Conservation (phyloP, 371 early-diverging fungal genomes). For the Mucor lusitanicus region DNA sequence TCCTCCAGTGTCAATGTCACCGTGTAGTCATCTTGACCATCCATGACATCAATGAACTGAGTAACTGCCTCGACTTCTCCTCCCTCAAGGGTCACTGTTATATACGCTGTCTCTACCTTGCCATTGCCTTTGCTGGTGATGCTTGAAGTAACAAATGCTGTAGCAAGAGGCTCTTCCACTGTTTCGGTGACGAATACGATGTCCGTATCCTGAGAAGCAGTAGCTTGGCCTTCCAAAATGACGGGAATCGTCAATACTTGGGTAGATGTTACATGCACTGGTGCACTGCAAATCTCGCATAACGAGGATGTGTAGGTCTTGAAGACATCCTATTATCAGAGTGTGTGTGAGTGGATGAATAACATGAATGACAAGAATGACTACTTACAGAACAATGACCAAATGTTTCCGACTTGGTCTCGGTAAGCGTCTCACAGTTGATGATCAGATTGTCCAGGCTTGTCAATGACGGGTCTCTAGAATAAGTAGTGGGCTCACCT, state of each 20-base stretch:
- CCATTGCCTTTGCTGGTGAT: neutral
- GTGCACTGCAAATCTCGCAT: constrained; percentile 3
- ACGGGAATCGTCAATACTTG: constrained; percentile 1
- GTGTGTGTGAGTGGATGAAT: neutral
- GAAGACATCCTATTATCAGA: constrained; percentile 7
- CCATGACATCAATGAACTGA: neutral
- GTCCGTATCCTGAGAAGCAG: neutral
- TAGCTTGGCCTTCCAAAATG: neutral
- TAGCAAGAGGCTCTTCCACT: neutral
- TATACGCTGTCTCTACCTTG: neutral
- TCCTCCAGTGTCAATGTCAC: neutral
- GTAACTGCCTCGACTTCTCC: neutral
- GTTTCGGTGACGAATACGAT: neutral
- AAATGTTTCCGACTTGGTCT: neutral
- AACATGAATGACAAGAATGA: too few species aligned
- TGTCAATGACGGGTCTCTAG: neutral
- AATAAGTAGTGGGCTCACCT: neutral
- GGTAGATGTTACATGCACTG: constrained; percentile 5
- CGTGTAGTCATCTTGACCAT: neutral
- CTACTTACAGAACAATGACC: constrained; percentile 9
- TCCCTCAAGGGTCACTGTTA: neutral
- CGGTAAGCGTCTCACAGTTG: neutral
- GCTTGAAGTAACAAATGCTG: neutral
- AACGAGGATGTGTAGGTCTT: neutral
- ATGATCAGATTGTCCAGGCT: neutral